Percentiles rank a stretch among this genome's conserved stretches.
phyloP scores from a whole-genome alignment of 2,329 filamentous ascomycete species.

The Fusarium fracticaudum region DNA sequence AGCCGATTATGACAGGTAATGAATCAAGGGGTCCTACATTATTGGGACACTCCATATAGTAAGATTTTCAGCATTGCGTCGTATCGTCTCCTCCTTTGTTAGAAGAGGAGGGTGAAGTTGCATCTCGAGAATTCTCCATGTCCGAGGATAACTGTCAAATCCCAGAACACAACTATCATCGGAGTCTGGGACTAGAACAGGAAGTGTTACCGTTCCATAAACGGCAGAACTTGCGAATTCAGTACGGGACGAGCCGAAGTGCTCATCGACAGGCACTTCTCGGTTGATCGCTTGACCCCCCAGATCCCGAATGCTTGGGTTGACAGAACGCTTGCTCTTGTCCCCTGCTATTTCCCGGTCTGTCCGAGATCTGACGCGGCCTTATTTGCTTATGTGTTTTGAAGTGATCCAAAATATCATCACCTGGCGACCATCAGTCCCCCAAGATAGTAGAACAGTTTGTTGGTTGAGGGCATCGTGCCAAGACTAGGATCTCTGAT shows the following conservation, averaged over 20 bases:
- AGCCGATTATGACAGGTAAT: conserved; percentile 30
- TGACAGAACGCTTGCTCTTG: conserved; percentile 23
- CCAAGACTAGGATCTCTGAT: conserved; percentile 21
- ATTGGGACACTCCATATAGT: conserved; percentile 13
- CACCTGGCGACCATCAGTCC: not conserved
- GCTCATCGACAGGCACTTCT: conserved; percentile 27
- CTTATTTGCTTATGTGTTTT: conserved; percentile 8
- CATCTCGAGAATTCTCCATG: conserved; percentile 16
- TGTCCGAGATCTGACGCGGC: conserved; percentile 17
- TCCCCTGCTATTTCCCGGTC: conserved; percentile 23
- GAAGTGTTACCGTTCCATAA: conserved; percentile 26
- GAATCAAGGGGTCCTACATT: conserved; percentile 5
- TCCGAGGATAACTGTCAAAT: conserved; percentile 30
- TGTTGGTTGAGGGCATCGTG: conserved; percentile 4
- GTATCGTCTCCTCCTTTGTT: conserved; percentile 15
- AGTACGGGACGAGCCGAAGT: conserved; percentile 42
- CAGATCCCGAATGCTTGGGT: conserved; percentile 31
- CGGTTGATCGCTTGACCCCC: conserved; percentile 29
- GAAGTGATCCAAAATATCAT: conserved; percentile 1
- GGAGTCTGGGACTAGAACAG: conserved; percentile 12
- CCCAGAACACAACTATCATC: conserved; percentile 16
- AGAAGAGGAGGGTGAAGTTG: conserved; percentile 26
- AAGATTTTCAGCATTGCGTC: conserved; percentile 16
- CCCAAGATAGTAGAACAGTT: conserved; percentile 9
- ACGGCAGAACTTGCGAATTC: conserved; percentile 41